Evolutionary conservation across 257 asterid species (phyloP), one percentile per base, ranked within the genome.

Genomic region (Jaltomata sinuosa): DNA sequence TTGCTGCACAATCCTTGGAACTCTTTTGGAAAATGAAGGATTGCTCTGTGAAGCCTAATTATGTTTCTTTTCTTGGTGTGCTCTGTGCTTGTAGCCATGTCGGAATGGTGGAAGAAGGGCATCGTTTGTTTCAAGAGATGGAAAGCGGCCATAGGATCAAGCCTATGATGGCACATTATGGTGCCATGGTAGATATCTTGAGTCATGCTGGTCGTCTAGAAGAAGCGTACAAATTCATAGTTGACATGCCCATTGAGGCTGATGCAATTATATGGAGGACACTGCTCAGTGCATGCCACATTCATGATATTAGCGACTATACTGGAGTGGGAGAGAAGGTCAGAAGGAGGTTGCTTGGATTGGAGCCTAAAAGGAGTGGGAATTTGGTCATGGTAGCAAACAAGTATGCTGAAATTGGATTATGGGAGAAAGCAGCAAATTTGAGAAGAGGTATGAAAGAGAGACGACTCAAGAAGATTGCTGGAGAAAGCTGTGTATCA

Each of bases 81-180:
- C 98, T 95, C 72, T 89, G 92, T 83, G 97, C 99, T 11, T 95
- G 97, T 69, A 94, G 95, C 90, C 97, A 94, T 81, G 92, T 90
- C 1, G 98, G 99, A 8, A 47, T 93, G 49, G 92, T 90, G 21
- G 90, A 90, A 76, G 92, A 92, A 1, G 98, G 97, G 38, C 54
- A 82, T 16, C 76, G 31, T 5, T 88, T 89, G 57, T 92, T 95
- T 34, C 72, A 77, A 10, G 91, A 91, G 47, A 95, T 95, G 98
- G 91, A 92, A 87, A 84, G 25, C 50, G 74, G 88, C 25, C 72
- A 92, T 50, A 84, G 84, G 85, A 91, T 93, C 84, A 91, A 93
- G 83, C 97, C 99, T 53, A 62, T 16, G 57, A 88, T 92, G 91
- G 91, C 72, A 31, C 98, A 95, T 87, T 93, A 81, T 59, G 92